These are phyloP conservation scores for Xylaria sp. DNA, from an alignment of 2,329 filamentous ascomycete species.

Conservation along the genomic window DNA sequence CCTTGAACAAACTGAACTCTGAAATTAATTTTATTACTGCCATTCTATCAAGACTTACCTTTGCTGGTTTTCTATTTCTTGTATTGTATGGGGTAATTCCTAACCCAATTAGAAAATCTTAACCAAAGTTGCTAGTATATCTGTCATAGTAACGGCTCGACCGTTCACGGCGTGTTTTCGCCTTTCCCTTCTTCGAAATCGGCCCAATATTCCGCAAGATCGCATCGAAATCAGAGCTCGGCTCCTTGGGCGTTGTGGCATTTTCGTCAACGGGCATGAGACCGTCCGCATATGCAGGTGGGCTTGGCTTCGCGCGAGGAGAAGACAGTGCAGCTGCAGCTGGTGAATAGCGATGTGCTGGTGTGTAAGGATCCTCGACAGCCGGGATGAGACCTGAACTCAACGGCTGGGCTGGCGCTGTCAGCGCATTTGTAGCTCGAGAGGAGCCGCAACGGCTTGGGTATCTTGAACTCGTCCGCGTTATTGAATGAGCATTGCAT, in stretches of 20 bases:
- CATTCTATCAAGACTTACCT: neutral
- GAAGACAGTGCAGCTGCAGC: neutral
- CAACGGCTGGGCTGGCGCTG: neutral
- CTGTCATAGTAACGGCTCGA: constrained; percentile 34
- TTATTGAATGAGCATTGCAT: constrained; percentile 15
- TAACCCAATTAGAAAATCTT: neutral
- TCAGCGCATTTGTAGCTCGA: neutral
- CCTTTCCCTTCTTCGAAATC: constrained; percentile 18
- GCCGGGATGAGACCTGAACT: constrained; percentile 29
- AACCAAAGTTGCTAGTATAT: constrained; percentile 35
- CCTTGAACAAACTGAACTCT: neutral
- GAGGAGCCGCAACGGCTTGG: neutral
- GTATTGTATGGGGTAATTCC: neutral
- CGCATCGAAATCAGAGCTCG: constrained; percentile 32
- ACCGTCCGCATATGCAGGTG: constrained; percentile 13
- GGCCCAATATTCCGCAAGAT: constrained; percentile 35
- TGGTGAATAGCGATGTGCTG: neutral
- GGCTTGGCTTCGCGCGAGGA: neutral
- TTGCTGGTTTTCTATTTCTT: neutral
- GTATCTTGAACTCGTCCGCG: constrained; percentile 4
- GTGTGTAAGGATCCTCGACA: neutral
- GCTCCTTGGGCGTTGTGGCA: constrained; percentile 17
- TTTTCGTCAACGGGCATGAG: constrained; percentile 28
- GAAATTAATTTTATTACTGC: neutral
- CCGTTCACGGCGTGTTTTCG: constrained; percentile 17